Conservation (phyloP, 768 basidiomycete genomes). For the Tricholoma terreum region DNA sequence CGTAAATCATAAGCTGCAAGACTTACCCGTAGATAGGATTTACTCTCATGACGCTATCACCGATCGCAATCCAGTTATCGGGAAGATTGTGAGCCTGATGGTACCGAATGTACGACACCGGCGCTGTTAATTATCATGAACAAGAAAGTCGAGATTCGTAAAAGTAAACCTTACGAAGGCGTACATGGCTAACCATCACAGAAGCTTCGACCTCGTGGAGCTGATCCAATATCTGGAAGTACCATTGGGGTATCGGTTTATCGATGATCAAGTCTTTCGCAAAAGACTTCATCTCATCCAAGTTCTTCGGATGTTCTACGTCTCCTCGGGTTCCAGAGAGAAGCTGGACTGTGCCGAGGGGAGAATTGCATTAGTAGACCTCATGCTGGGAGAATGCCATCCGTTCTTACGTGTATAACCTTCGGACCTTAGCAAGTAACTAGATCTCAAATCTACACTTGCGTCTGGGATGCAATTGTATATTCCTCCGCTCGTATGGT, state of each 20-base stretch:
- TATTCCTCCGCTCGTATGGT: neutral
- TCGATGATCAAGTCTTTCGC: constrained; percentile 8
- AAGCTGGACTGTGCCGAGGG: neutral
- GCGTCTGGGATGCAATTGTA: neutral
- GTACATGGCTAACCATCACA: constrained; percentile 3
- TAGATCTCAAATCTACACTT: neutral
- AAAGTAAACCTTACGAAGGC: constrained; percentile 15
- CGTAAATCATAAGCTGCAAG: neutral
- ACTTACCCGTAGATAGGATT: constrained; percentile 12
- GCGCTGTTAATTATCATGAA: constrained; percentile 10
- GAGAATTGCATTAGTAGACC: too few species aligned
- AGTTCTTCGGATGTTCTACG: constrained; percentile 8
- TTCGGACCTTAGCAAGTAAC: neutral
- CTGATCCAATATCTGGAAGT: constrained; percentile 23
- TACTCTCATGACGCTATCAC: constrained; percentile 30
- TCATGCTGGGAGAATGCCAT: too few species aligned
- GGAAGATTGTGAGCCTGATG: constrained; percentile 25
- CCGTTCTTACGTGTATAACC: neutral
- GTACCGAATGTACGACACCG: constrained; percentile 24
- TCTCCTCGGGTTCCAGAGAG: constrained; percentile 1
- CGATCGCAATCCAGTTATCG: constrained; percentile 31
- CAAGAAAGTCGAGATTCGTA: neutral
- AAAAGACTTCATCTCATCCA: constrained; percentile 14
- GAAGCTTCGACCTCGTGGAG: constrained; percentile 23
- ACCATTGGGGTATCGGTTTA: constrained; percentile 25